Conservation (phyloP, 2,329 filamentous ascomycete species). For the Ilyonectria mors-panacis region DNA sequence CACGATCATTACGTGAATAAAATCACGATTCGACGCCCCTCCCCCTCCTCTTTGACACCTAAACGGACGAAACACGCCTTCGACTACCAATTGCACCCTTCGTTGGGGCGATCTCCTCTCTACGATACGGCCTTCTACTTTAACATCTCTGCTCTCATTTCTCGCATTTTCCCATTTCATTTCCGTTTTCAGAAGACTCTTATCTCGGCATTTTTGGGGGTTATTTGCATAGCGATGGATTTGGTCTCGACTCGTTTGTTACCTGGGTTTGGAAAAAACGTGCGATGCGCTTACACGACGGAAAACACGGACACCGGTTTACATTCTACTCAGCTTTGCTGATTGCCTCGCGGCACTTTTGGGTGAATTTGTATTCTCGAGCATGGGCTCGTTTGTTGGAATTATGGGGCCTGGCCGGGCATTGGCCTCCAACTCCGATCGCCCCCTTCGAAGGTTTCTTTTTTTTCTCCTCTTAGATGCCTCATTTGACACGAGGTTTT, state of each 20-base stretch:
- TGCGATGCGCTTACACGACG: slow-evolving; percentile 25
- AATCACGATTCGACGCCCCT: slow-evolving; percentile 38
- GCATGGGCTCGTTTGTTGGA: slow-evolving; percentile 13
- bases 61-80: slow-evolving; percentile 14
- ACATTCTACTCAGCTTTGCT: slow-evolving; percentile 45
- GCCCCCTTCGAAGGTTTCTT: slow-evolving; percentile 13
- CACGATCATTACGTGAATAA: slow-evolving; percentile 43
- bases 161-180: slow-evolving; percentile 16
- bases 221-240: slow-evolving; percentile 47
- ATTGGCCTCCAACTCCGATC: slow-evolving; percentile 16
- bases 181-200: slow-evolving; percentile 27
- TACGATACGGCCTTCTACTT: slow-evolving; percentile 35
- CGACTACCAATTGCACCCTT: slow-evolving; percentile 15
- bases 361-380: slow-evolving; percentile 12
- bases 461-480: slow-evolving; percentile 30
- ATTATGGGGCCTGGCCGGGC: slow-evolving; percentile 14
- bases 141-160: slow-evolving; percentile 19
- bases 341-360: slow-evolving; percentile 49
- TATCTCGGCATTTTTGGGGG: slow-evolving; percentile 23
- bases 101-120: slow-evolving; percentile 20
- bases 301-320: slow-evolving; percentile 36
- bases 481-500: slow-evolving; percentile 34
- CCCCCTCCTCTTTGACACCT: slow-evolving; percentile 6
- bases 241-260: slow-evolving; percentile 35
- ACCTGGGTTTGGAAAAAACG: slow-evolving; percentile 35